Percentiles rank a stretch among this genome's conserved stretches.
phyloP scores from a whole-genome alignment of 1,139 yeast genomes.

The Yamadazyma diospyri region DNA sequence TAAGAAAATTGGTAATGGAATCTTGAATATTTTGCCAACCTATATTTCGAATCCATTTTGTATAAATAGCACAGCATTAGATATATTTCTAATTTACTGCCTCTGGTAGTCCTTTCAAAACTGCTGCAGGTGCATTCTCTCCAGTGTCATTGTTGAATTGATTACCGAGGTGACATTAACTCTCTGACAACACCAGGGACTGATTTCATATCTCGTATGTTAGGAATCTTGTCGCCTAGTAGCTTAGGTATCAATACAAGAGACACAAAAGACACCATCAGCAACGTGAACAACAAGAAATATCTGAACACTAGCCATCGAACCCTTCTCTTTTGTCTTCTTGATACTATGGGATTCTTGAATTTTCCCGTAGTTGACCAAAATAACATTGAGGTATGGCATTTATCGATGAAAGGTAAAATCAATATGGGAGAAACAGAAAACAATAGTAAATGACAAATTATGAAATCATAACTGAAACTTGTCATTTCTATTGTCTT shows the following conservation, averaged over 20 bases:
- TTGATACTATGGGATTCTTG: constrained; percentile 25
- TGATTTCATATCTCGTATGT: constrained; percentile 9
- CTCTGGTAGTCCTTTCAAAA: constrained; percentile 19
- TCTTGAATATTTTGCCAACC: no score
- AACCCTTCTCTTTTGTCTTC: constrained; percentile 18
- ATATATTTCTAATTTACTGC: constrained; percentile 1
- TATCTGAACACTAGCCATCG: constrained; percentile 17
- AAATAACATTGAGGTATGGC: constrained; percentile 34
- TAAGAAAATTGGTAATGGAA: constrained; percentile 51
- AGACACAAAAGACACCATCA: constrained; percentile 13
- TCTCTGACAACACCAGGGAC: constrained; percentile 25
- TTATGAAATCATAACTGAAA: constrained; percentile 68
- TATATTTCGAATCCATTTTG: no score
- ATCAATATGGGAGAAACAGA: constrained; percentile 60
- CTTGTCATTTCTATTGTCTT: constrained; percentile 65
- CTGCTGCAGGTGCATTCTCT: constrained; percentile 23
- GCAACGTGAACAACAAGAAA: constrained; percentile 19
- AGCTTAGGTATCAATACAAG: constrained; percentile 28
- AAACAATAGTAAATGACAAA: constrained; percentile 63
- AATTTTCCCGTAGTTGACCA: constrained; percentile 34
- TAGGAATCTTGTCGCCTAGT: constrained; percentile 19
- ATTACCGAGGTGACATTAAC: constrained; percentile 50
- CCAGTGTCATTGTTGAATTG: constrained; percentile 67
- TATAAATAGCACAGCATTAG: background rate
- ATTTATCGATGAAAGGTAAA: constrained; percentile 55